Percentiles rank a stretch among this genome's conserved stretches.
phyloP scores from a whole-genome alignment of 208 protist species.

The Leishmania guyanensis region DNA sequence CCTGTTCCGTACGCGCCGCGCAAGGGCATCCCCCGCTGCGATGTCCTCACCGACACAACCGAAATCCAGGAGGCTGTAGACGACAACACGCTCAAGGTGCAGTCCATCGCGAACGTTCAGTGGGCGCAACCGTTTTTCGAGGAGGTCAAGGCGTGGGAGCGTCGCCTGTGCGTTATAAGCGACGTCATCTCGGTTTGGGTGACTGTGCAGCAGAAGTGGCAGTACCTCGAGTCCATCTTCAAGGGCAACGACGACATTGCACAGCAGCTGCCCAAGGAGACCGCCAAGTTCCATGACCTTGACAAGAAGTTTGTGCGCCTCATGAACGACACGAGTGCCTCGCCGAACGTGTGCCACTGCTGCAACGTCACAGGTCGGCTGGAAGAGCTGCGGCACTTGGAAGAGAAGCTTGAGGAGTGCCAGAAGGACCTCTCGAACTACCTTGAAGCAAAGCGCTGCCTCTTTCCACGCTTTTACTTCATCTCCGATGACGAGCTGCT shows the following conservation, averaged over 20 bases:
- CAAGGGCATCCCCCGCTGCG: conserved; percentile 81
- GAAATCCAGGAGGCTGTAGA: conserved; percentile 98
- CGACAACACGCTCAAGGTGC: conserved; percentile 98
- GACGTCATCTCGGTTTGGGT: conserved; percentile 98
- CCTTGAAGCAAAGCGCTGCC: conserved; percentile 97
- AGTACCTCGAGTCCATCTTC: conserved; percentile 99
- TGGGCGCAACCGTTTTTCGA: conserved; percentile 97
- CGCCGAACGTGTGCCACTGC: conserved; percentile 93
- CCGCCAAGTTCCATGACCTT: conserved; percentile 97
- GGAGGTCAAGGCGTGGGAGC: conserved; percentile 97
- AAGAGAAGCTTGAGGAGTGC: conserved; percentile 96
- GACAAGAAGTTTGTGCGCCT: conserved; percentile 97
- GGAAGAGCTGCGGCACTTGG: conserved; percentile 92
- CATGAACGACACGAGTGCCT: conserved; percentile 94
- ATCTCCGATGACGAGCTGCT: conserved; percentile 99
- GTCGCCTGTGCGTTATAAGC: conserved; percentile 94
- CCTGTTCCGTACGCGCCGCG: conserved; percentile 92
- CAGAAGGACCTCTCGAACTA: conserved; percentile 99
- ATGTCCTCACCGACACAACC: conserved; percentile 94
- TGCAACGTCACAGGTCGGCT: conserved; percentile 94
- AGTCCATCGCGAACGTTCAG: conserved; percentile 96
- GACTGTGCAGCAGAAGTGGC: conserved; percentile 98
- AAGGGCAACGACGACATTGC: conserved; percentile 98
- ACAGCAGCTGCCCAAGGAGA: conserved; percentile 98
- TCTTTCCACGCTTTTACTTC: conserved; percentile 99